phyloP scores from a whole-genome alignment of 768 basidiomycete genomes.

The Mycena haematopus region DNA sequence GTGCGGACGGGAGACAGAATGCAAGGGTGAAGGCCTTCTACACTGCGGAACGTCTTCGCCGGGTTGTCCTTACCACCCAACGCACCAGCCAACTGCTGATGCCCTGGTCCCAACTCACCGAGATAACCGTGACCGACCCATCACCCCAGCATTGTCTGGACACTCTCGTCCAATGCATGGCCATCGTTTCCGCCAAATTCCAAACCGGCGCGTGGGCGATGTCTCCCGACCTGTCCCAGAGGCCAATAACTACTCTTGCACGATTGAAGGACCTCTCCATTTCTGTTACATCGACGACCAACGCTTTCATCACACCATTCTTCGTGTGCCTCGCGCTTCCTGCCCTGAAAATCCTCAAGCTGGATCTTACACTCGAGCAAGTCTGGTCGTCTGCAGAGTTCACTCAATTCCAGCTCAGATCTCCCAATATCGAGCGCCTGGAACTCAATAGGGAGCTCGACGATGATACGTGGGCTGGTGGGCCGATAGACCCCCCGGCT shows the following conservation, averaged over 20 bases:
- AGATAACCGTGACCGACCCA: not conserved
- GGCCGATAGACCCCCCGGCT: no score
- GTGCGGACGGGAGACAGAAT: not conserved
- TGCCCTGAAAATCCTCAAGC: not conserved
- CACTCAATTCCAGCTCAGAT: slow-evolving; percentile 14
- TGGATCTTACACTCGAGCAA: not conserved
- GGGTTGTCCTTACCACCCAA: not conserved
- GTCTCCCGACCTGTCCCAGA: not conserved
- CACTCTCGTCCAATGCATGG: slow-evolving; percentile 5
- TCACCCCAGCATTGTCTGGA: slow-evolving; percentile 1
- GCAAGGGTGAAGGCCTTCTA: not conserved
- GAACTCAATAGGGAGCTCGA: not conserved
- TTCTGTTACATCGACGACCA: not conserved
- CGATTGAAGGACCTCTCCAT: not conserved
- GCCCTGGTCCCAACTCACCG: slow-evolving; percentile 22
- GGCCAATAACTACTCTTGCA: not conserved
- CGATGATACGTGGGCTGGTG: not conserved
- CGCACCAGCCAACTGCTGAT: not conserved
- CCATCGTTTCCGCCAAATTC: not conserved
- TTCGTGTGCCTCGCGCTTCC: slow-evolving; percentile 14
- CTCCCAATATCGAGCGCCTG: slow-evolving; percentile 9
- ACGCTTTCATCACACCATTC: slow-evolving; percentile 3
- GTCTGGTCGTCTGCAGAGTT: slow-evolving; percentile 3
- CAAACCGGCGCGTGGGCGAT: not conserved
- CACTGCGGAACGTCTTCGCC: not conserved